phyloP scores from a whole-genome alignment of 2,329 filamentous ascomycete species.

The Neonectria coccinea region DNA sequence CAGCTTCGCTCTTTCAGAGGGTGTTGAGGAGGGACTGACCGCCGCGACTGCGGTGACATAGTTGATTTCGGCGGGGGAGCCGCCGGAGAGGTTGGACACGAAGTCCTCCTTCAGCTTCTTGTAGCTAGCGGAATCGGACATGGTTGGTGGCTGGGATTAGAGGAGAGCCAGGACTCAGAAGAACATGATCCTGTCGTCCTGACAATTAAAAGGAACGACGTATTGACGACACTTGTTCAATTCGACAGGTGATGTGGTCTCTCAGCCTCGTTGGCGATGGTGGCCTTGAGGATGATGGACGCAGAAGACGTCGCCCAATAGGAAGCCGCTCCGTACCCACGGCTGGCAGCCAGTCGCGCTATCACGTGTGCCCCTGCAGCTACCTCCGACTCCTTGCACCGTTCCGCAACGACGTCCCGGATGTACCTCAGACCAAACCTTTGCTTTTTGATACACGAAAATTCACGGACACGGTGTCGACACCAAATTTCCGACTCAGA shows the following conservation, averaged over 20 bases:
- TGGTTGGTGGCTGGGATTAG: slow-evolving; percentile 37
- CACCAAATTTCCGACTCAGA: neutral
- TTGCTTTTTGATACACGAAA: neutral
- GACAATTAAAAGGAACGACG: slow-evolving; percentile 9
- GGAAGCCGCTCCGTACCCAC: slow-evolving; percentile 14
- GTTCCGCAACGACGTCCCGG: neutral
- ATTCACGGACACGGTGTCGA: neutral
- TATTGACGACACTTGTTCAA: slow-evolving; percentile 41
- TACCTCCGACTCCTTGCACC: neutral
- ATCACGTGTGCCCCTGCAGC: slow-evolving; percentile 30
- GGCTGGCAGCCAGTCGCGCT: slow-evolving; percentile 14
- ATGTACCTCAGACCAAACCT: neutral
- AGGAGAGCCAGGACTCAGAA: slow-evolving; percentile 17
- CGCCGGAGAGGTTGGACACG: slow-evolving; percentile 90
- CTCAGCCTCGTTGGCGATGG: slow-evolving; percentile 43
- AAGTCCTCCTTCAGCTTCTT: slow-evolving; percentile 95
- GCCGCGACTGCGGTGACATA: slow-evolving; percentile 86
- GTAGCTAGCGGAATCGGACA: slow-evolving; percentile 69
- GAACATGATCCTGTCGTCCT: slow-evolving; percentile 28
- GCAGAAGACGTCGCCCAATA: slow-evolving; percentile 33
- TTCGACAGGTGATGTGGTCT: slow-evolving; percentile 31
- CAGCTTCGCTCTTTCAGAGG: slow-evolving; percentile 24
- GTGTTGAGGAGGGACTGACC: slow-evolving; percentile 61
- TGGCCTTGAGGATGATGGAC: slow-evolving; percentile 24
- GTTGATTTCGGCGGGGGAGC: slow-evolving; percentile 87